Base-by-base conservation (phyloP, 2,329 filamentous ascomycete genomes). In the Xylariaceae sp. region DNA sequence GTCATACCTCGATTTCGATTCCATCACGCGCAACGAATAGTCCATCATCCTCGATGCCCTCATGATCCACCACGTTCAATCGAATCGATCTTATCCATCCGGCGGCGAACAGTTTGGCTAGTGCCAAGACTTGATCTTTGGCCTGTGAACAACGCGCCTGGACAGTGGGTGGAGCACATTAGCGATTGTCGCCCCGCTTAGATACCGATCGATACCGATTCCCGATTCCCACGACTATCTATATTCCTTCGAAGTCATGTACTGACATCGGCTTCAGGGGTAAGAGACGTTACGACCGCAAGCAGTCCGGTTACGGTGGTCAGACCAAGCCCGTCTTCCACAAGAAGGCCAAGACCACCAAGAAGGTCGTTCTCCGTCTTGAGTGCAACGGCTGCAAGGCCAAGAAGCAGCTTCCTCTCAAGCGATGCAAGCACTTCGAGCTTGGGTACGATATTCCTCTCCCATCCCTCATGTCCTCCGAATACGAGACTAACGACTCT, bases 361-460 rank as follows among this genome's bases (percentile, higher is more conserved):
- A 99, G 90, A 99, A 99, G 89, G 89, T 99, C 74, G 95, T 99
- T 75, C 84, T 99, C 80, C 88, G 94, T 84, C 83, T 99, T 80
- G 94, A 99, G 81, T 99, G 94, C 86, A 93, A 91, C 76, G 79
- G 82, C 72, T 99, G 94, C 91, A 97, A 97, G 89, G 88, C 91
- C 78, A 97, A 97, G 89, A 88, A 87, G 80, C 92, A 99, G 85
- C 86, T 99, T 76, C 86, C 94, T 72, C 85, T 99, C 80, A 99
- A 99, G 90, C 91, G 94, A 78, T 99, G 94, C 92, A 99, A 99
- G 90, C 94, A 99, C 87, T 99, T 99, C 82, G 94, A 99, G 85
- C 84, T 99, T 76, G 94, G 92, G 90, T 96, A 92, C 68, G 90
- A 10, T 18, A 30, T 10, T 48, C 13, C 13, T 15, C 39, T 17